Evolutionary conservation across 768 basidiomycete species (phyloP).

Genomic region (Suillus tomentosus): DNA sequence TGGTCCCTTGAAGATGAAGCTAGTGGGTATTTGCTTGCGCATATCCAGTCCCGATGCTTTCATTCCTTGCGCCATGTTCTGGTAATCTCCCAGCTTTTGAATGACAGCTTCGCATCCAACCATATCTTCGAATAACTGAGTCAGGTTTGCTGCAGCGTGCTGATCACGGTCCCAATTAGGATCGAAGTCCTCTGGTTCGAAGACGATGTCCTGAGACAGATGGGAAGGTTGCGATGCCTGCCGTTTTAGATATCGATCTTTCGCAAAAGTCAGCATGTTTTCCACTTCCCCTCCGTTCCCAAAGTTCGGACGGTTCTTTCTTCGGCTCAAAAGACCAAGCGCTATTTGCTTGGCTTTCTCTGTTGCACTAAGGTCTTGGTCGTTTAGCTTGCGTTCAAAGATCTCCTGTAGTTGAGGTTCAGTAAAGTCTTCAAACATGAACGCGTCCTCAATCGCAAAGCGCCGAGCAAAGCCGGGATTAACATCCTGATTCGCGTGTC

Average conservation of each 20-base stretch:
- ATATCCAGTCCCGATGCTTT: constrained; percentile 44
- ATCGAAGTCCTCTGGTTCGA: constrained; percentile 59
- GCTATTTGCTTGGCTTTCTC: constrained; percentile 58
- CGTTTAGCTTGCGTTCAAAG: constrained; percentile 55
- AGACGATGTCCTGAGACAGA: constrained; percentile 27
- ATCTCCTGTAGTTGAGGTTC: constrained; percentile 53
- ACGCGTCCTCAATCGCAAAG: constrained; percentile 68
- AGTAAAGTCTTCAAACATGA: constrained; percentile 67
- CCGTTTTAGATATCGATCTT: constrained; percentile 48
- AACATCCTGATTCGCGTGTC: constrained; percentile 49
- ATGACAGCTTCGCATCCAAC: constrained; percentile 61
- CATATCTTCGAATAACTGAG: constrained; percentile 61
- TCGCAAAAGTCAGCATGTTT: constrained; percentile 55
- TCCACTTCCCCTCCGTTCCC: constrained; percentile 69
- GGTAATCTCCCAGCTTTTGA: constrained; percentile 50
- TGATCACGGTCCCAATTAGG: constrained; percentile 53
- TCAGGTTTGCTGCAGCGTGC: constrained; percentile 51
- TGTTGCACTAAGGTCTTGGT: constrained; percentile 59
- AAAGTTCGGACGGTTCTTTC: constrained; percentile 55
- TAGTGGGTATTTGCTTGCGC: constrained; percentile 57
- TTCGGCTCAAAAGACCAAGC: constrained; percentile 42
- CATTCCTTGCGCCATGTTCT: constrained; percentile 47
- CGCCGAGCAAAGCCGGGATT: constrained; percentile 69
- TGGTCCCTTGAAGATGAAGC: constrained; percentile 72
- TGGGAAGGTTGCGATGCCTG: constrained; percentile 26